Conservation (phyloP, 768 basidiomycete genomes). For the Suillus paluster region DNA sequence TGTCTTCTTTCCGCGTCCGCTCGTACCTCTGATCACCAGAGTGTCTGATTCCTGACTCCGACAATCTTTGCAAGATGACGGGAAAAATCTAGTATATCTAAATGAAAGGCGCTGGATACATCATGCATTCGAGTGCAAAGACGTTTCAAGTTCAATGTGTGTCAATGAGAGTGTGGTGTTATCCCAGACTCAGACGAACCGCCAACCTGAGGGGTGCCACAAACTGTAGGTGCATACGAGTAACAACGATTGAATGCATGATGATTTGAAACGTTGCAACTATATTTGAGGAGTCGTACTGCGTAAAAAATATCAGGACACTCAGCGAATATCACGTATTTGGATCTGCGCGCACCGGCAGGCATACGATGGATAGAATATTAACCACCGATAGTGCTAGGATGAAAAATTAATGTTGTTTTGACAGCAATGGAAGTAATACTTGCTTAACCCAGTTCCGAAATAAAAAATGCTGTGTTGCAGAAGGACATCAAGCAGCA, state of each 20-base stretch:
- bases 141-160: not conserved
- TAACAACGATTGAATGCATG: too few relatives aligned
- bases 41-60: too few relatives aligned
- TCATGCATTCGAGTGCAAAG: not conserved
- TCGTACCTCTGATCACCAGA: too few relatives aligned
- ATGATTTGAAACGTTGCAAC: too few relatives aligned
- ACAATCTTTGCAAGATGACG: too few relatives aligned
- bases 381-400: not conserved
- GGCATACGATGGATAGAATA: too few relatives aligned
- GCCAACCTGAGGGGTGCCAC: not conserved
- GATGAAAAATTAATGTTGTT: not conserved
- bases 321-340: not conserved
- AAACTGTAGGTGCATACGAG: too few relatives aligned
- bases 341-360: not conserved
- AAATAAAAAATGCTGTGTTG: not conserved
- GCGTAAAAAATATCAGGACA: not conserved
- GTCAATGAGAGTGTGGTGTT: not conserved
- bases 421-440: not conserved
- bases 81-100: too few relatives aligned
- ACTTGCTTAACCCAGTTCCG: not conserved
- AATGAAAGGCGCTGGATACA: not conserved
- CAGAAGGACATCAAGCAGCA: not conserved
- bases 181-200: not conserved
- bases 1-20: too few relatives aligned
- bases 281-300: not conserved